These are phyloP conservation scores for Combretum micranthum DNA, from an alignment of 345 rosid species.

Conservation along the genomic window DNA sequence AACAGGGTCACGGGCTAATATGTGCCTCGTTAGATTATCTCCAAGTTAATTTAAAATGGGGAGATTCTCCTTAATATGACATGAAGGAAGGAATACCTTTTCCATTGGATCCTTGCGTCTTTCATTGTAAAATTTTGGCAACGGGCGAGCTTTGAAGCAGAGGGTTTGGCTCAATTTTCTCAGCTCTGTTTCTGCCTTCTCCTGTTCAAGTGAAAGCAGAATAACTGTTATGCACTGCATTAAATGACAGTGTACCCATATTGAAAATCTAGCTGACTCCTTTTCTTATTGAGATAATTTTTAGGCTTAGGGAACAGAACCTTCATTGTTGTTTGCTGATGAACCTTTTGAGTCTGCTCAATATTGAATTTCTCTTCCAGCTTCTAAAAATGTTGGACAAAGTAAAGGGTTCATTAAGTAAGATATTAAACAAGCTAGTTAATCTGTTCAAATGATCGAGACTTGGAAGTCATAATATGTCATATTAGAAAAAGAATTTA, in stretches of 20 bases:
- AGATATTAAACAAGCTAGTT: too few species aligned
- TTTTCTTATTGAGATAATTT: too few species aligned
- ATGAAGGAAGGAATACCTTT: slow-evolving; percentile 29
- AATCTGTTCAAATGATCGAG: too few species aligned
- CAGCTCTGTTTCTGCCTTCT: slow-evolving; percentile 58
- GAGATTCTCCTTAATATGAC: too few species aligned
- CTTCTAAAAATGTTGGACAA: slow-evolving; percentile 36
- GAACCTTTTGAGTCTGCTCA: slow-evolving; percentile 34
- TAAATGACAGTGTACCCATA: too few species aligned
- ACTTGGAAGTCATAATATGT: background rate
- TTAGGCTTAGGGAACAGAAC: slow-evolving; percentile 8
- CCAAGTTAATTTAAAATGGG: background rate
- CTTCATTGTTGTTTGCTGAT: slow-evolving; percentile 43
- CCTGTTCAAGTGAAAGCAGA: slow-evolving; percentile 31
- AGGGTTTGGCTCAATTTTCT: slow-evolving; percentile 52
- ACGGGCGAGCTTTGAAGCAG: slow-evolving; percentile 92
- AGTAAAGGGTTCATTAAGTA: background rate
- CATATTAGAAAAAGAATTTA: too few species aligned
- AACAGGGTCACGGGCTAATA: too few species aligned
- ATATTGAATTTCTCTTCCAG: slow-evolving; percentile 89
- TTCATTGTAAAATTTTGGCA: slow-evolving; percentile 77
- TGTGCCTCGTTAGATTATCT: too few species aligned
- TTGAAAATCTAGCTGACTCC: too few species aligned
- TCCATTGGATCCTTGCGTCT: slow-evolving; percentile 32
- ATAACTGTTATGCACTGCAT: background rate